phyloP scores from a whole-genome alignment of 768 basidiomycete genomes.

The Floccularia luteovirens region DNA sequence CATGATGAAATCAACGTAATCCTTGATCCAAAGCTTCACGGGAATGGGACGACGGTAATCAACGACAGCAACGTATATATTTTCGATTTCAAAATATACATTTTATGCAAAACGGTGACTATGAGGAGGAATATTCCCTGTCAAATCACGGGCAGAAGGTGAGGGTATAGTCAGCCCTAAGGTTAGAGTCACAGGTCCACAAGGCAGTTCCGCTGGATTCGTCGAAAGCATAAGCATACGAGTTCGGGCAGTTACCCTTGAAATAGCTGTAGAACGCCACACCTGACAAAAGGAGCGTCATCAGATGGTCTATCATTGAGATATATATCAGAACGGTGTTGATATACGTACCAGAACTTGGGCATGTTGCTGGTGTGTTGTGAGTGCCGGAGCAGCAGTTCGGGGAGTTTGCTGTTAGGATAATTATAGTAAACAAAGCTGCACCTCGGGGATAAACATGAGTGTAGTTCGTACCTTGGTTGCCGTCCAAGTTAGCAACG shows the following conservation, averaged over 20 bases:
- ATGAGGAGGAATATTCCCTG: neutral
- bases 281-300: conserved; percentile 6
- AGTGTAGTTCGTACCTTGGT: conserved; percentile 20
- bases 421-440: conserved; percentile 24
- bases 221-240: conserved; percentile 42
- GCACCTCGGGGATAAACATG: conserved; percentile 34
- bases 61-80: neutral
- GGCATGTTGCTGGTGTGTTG: neutral
- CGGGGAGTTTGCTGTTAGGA: conserved; percentile 2
- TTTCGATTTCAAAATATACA: neutral
- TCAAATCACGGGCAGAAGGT: conserved; percentile 16
- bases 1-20: too few relatives aligned
- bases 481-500: conserved; percentile 22
- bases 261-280: conserved; percentile 23
- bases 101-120: neutral
- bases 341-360: conserved; percentile 1
- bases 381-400: conserved; percentile 1
- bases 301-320: neutral
- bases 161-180: conserved; percentile 26
- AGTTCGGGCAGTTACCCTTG: conserved; percentile 28
- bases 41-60: too few relatives aligned
- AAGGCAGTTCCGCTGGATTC: conserved; percentile 35
- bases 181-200: conserved; percentile 31
- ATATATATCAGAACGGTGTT: too few relatives aligned
- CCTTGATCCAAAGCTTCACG: too few relatives aligned